Evolutionary conservation across 2,329 filamentous ascomycete genomes (phyloP).

Genomic region (Aotearoamyces nothofagi): DNA sequence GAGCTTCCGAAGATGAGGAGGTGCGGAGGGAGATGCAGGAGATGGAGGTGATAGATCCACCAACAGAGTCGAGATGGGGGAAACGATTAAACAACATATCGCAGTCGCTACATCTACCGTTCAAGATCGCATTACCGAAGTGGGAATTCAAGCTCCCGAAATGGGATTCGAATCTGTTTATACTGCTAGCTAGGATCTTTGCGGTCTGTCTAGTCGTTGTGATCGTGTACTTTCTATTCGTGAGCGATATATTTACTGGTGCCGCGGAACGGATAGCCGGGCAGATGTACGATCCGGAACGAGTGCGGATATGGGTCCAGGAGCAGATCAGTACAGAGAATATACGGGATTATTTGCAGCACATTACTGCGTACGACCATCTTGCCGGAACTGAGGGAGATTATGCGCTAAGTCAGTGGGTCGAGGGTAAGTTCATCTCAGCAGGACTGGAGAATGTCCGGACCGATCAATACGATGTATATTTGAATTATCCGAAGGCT

Average conservation of each 20-base stretch:
- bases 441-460: slow-evolving; percentile 61
- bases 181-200: slow-evolving; percentile 58
- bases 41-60: slow-evolving; percentile 68
- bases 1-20: slow-evolving; percentile 38
- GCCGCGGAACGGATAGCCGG: slow-evolving; percentile 46
- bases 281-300: slow-evolving; percentile 71
- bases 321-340: slow-evolving; percentile 52
- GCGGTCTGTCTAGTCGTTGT: slow-evolving; percentile 62
- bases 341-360: slow-evolving; percentile 58
- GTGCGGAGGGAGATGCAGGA: slow-evolving; percentile 75
- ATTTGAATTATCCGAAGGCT: slow-evolving; percentile 76
- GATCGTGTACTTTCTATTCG: slow-evolving; percentile 72
- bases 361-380: slow-evolving; percentile 75
- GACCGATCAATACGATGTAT: slow-evolving; percentile 72
- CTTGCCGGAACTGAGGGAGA: slow-evolving; percentile 91
- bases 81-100: slow-evolving; percentile 21
- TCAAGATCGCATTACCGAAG: slow-evolving; percentile 14
- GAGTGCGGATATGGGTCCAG: slow-evolving; percentile 62
- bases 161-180: slow-evolving; percentile 25
- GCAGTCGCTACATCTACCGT: slow-evolving; percentile 17
- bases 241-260: slow-evolving; percentile 65
- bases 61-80: slow-evolving; percentile 26
- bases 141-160: slow-evolving; percentile 13
- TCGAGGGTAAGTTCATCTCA: slow-evolving; percentile 60
- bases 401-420: slow-evolving; percentile 70